phyloP scores from a whole-genome alignment of 805 yeast species.

The Kregervanrija pseudodelftensis region DNA sequence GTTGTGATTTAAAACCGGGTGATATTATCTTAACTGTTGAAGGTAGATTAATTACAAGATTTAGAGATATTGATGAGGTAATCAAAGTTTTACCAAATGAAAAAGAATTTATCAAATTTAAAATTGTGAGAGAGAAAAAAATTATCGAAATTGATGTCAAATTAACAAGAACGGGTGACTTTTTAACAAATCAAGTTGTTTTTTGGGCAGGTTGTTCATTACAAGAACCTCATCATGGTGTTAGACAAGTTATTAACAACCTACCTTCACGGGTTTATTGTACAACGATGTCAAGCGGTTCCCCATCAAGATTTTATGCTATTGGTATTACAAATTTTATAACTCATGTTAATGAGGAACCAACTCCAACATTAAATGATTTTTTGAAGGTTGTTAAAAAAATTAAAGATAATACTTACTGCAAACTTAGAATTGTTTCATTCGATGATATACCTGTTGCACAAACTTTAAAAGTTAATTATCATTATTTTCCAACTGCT shows the following conservation, averaged over 20 bases:
- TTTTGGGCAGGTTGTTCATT: slow-evolving; percentile 79
- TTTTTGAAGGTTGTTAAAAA: slow-evolving; percentile 60
- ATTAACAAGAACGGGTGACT: slow-evolving; percentile 50
- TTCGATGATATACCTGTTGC: slow-evolving; percentile 87
- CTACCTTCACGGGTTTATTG: slow-evolving; percentile 83
- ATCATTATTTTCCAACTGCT: slow-evolving; percentile 79
- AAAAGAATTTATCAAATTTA: slow-evolving; percentile 38
- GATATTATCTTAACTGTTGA: slow-evolving; percentile 73
- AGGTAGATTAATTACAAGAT: slow-evolving; percentile 54
- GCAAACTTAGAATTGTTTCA: slow-evolving; percentile 72
- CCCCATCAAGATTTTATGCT: slow-evolving; percentile 81
- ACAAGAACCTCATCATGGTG: slow-evolving; percentile 91
- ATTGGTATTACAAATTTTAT: slow-evolving; percentile 75
- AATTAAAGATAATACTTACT: slow-evolving; percentile 74
- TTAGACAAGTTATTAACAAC: slow-evolving; percentile 70
- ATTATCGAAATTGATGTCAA: slow-evolving; percentile 56
- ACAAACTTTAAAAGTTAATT: slow-evolving; percentile 75
- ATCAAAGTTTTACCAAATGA: slow-evolving; percentile 32
- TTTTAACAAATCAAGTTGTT: slow-evolving; percentile 59
- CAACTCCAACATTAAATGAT: slow-evolving; percentile 62
- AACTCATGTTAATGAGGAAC: slow-evolving; percentile 77
- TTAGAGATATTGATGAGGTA: slow-evolving; percentile 52
- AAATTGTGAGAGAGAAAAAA: slow-evolving; percentile 64
- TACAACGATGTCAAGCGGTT: slow-evolving; percentile 65
- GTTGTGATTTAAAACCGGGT: slow-evolving; percentile 44